phyloP scores from a whole-genome alignment of 345 rosid genomes.

The Populus deltoides region DNA sequence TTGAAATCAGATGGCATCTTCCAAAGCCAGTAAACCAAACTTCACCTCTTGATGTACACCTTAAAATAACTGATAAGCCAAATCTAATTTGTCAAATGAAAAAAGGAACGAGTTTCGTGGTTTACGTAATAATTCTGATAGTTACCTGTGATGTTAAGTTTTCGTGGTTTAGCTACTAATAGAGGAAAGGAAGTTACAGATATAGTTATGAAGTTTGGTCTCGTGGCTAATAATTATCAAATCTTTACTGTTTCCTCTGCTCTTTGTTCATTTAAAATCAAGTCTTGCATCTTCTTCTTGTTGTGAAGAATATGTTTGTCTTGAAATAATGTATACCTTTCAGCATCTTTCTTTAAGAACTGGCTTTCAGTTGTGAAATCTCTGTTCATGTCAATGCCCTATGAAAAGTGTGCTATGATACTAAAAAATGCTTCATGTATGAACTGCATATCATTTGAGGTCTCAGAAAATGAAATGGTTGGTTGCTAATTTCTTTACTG shows the following conservation, averaged over 20 bases:
- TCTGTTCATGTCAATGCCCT: neutral
- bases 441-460: neutral
- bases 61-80: neutral
- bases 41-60: neutral
- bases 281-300: neutral
- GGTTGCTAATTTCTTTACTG: conserved; percentile 19
- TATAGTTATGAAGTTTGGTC: neutral
- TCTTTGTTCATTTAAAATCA: neutral
- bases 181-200: neutral
- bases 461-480: neutral
- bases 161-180: neutral
- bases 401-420: neutral
- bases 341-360: neutral
- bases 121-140: no score
- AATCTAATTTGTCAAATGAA: neutral
- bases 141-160: neutral
- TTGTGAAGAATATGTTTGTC: neutral
- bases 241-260: neutral
- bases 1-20: neutral
- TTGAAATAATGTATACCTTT: neutral
- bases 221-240: neutral
- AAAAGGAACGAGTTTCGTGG: neutral
- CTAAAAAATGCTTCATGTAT: neutral
- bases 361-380: neutral
- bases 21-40: neutral